Conservation (phyloP, 345 rosid species). For the Eucalyptus marginata region DNA sequence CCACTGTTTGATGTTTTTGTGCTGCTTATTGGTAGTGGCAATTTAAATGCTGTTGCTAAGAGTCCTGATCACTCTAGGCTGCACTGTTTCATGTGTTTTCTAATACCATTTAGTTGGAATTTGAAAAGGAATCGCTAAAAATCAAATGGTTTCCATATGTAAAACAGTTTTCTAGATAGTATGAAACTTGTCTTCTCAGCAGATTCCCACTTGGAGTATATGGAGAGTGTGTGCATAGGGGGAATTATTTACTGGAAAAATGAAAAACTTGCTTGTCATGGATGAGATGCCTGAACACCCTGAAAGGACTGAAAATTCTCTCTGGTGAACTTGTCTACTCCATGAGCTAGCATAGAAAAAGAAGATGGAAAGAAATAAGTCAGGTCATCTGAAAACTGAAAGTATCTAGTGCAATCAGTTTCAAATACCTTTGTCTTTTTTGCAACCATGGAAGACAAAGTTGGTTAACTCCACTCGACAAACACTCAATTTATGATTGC, state of each 20-base stretch:
- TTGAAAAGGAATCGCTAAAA: neutral
- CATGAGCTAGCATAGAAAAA: neutral
- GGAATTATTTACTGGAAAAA: neutral
- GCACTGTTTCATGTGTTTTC: neutral
- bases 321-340: neutral
- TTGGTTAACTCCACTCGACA: neutral
- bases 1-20: neutral
- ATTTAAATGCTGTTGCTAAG: neutral
- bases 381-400: neutral
- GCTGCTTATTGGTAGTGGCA: neutral
- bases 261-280: neutral
- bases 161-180: neutral
- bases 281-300: neutral
- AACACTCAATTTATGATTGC: neutral
- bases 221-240: neutral
- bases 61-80: neutral
- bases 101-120: neutral
- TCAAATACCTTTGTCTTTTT: neutral
- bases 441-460: neutral
- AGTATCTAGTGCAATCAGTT: neutral
- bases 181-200: neutral
- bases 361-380: neutral
- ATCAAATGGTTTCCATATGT: neutral
- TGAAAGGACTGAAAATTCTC: neutral
- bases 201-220: neutral